phyloP scores from a whole-genome alignment of 441 rosid genomes.

The Eruca vesicaria region DNA sequence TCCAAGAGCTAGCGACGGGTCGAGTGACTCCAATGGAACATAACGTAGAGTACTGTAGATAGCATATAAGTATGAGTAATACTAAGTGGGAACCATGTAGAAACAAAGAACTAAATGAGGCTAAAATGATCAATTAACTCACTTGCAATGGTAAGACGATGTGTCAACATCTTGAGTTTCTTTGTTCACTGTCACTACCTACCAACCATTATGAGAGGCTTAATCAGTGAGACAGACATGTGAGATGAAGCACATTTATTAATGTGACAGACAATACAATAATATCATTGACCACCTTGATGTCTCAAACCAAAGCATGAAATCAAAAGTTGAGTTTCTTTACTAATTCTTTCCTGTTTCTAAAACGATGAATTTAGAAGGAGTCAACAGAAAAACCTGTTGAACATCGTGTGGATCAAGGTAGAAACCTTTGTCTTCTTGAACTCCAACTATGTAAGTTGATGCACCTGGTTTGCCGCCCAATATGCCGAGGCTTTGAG shows the following conservation, averaged over 20 bases:
- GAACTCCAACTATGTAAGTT: constrained; percentile 89
- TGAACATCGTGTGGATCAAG: constrained; percentile 88
- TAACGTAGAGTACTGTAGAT: constrained; percentile 59
- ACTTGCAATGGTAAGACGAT: constrained; percentile 89
- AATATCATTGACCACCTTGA: constrained; percentile 13
- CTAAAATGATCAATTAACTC: constrained; percentile 27
- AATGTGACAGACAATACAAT: constrained; percentile 9
- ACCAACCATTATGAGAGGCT: constrained; percentile 24
- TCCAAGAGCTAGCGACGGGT: constrained; percentile 89
- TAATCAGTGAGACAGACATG: constrained; percentile 14
- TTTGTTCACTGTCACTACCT: constrained; percentile 60
- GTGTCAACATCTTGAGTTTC: constrained; percentile 63
- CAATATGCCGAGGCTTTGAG: constrained; percentile 92
- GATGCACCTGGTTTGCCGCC: constrained; percentile 97
- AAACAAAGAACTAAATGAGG: neutral
- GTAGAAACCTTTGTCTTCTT: constrained; percentile 76
- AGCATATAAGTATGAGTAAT: constrained; percentile 18
- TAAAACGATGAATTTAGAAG: neutral
- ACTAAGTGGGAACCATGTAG: neutral
- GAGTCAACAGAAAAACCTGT: constrained; percentile 20
- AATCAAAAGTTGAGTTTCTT: too few species aligned
- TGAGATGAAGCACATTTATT: constrained; percentile 14
- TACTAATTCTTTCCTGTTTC: too few species aligned
- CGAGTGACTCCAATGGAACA: constrained; percentile 70
- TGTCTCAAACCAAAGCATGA: neutral